Evolutionary conservation across 2,329 filamentous ascomycete species (phyloP), one percentile per base, ranked within the genome.

Genomic region (Cryphonectria parasitica): DNA sequence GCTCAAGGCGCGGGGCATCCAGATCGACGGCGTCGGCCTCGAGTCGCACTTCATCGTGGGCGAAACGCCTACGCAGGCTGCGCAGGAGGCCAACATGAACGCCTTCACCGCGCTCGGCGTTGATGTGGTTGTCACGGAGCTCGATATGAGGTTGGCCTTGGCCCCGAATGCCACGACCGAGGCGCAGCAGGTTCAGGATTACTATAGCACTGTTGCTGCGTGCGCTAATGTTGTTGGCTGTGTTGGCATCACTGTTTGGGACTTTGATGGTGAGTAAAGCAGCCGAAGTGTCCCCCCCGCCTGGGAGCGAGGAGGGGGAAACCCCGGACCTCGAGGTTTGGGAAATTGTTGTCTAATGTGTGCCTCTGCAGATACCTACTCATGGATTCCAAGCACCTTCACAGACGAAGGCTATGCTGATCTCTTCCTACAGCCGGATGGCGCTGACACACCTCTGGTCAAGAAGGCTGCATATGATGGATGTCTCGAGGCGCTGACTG

Each of bases 1-100:
- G 64, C 73, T 87, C 31, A 79, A 83, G 72, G 75, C 80, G 3
- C 81, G 83, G 2, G 84, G 86, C 8, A 80, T 84, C 36, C 83
- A 83, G 61, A 87, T 91, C 71, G 86, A 91, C 71, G 88, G 89
- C 66, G 83, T 91, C 1, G 89, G 89, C 8, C 81, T 90, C 75
- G 88, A 91, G 76, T 83, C 82, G 1, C 89, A 91, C 76, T 83
- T 90, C 66, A 85, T 86, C 62, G 85, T 85, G 2, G 86, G 87
- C 71, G 75, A 77, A 4, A 82, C 85, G 1, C 84, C 87, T 0
- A 79, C 77, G 60, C 81, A 83, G 72, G 80, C 81, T 31, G 79
- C 82, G 6, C 81, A 86, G 69, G 78, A 81, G 34, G 78, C 80
- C 0, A 84, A 84, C 25, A 85, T 88, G 69, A 74, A 80, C 60